These are phyloP conservation scores for Tolypocladium guangdongense DNA, from an alignment of 2,329 filamentous ascomycete genomes.

Conservation along the genomic window DNA sequence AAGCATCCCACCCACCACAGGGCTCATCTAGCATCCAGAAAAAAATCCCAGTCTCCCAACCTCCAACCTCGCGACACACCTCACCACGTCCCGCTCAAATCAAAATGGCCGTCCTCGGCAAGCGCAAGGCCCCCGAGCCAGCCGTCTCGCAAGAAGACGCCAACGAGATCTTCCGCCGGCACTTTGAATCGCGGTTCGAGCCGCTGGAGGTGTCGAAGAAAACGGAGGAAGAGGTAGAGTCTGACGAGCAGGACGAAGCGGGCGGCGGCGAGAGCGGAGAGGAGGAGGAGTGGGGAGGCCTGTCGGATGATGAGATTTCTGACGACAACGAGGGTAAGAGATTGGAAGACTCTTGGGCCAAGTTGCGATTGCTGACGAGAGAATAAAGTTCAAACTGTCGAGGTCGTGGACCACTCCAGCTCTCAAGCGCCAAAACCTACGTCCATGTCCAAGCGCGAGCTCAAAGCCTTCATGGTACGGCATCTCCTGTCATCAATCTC, in stretches of 20 bases:
- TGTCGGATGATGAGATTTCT: constrained; percentile 16
- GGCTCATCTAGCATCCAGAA: neutral
- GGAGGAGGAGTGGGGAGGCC: constrained; percentile 17
- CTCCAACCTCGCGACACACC: neutral
- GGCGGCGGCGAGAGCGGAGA: constrained; percentile 23
- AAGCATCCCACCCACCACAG: neutral
- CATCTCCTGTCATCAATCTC: neutral
- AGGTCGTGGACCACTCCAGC: constrained; percentile 52
- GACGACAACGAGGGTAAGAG: constrained; percentile 12
- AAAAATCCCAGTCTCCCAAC: neutral
- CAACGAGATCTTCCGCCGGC: constrained; percentile 66
- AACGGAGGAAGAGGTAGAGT: neutral
- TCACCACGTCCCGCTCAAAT: neutral
- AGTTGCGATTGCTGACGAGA: constrained; percentile 5
- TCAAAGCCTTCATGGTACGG: constrained; percentile 66
- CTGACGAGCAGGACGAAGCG: constrained; percentile 15
- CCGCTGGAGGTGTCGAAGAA: constrained; percentile 43
- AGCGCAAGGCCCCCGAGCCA: constrained; percentile 31
- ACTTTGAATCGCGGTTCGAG: constrained; percentile 83
- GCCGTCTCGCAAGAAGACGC: constrained; percentile 38
- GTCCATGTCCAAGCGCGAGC: constrained; percentile 53
- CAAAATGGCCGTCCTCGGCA: constrained; percentile 35
- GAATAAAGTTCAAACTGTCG: constrained; percentile 22
- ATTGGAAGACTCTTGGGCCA: neutral
- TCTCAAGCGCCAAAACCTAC: constrained; percentile 23